Evolutionary conservation across 83 land plant genomes (phyloP).

Genomic region (Diphasiastrum complanatum): DNA sequence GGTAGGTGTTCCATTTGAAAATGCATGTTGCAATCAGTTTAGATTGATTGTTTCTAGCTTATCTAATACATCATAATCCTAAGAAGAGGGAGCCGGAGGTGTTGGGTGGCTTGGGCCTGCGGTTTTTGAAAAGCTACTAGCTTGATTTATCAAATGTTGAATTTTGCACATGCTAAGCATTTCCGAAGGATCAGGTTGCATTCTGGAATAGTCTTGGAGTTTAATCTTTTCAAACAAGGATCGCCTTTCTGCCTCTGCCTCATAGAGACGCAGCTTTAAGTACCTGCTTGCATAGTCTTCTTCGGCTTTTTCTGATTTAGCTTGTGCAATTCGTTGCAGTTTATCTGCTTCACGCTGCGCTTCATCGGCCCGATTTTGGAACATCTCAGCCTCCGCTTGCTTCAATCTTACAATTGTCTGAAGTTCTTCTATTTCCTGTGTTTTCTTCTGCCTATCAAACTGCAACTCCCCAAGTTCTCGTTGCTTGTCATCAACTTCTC

Average conservation of each 20-base stretch:
- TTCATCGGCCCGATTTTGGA: conserved; percentile 12
- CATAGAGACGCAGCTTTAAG: conserved; percentile 13
- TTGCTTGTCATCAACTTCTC: conserved; percentile 10
- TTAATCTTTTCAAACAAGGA: conserved; percentile 12
- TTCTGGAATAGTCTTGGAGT: conserved; percentile 3
- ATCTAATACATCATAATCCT: too few species aligned
- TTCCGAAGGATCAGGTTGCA: conserved; percentile 15
- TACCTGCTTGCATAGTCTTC: conserved; percentile 16
- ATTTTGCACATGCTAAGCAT: conserved; percentile 16
- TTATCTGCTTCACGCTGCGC: conserved; percentile 16
- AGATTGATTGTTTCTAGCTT: too few species aligned
- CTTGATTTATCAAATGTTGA: conserved; percentile 10
- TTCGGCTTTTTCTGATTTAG: conserved; percentile 16
- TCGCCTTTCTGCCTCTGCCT: conserved; percentile 17
- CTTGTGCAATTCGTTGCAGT: conserved; percentile 8
- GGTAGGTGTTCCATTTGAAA: too few species aligned
- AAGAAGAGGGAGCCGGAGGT: too few species aligned
- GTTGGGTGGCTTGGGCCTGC: too few species aligned
- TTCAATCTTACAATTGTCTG: conserved; percentile 11
- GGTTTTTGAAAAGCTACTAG: not conserved
- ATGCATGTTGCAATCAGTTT: too few species aligned
- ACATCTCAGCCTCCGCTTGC: conserved; percentile 21
- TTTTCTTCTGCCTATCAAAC: conserved; percentile 9
- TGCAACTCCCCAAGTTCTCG: conserved; percentile 11
- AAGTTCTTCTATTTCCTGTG: conserved; percentile 16